Evolutionary conservation across 371 early-diverging fungal genomes (phyloP), one percentile per base, ranked within the genome.

Genomic region (Mortierella sp.): DNA sequence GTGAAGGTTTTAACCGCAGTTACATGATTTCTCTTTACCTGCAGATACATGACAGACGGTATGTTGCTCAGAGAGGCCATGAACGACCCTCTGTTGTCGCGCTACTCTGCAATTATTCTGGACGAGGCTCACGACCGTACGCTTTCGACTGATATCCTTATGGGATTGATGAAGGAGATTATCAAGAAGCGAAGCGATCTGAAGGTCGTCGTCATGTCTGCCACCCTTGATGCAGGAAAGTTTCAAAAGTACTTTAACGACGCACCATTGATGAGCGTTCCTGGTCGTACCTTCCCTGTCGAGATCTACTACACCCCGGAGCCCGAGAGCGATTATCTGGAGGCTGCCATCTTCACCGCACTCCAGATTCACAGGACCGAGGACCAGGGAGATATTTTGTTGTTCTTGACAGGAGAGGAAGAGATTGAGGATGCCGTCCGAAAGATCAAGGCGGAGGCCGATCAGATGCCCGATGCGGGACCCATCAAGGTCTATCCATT

Each of bases 81-180:
- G 94, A 88, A 89, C n/a, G 97, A 98, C 81, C 96, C 95, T 21
- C 61, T 86, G 59, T 78, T 97, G 48, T 78, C 81, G 34, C 82
- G 94, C 26, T 98, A 98, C 79, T 94, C 96, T 24, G 91, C 95
- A 24, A 88, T 99, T 47, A 90, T 97, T 76, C 87, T 99, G 46
- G 99, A 99, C 78, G 99, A 99, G 82, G 99, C 98, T 31, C 99
- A 99, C 89, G 99, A 99, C 86, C 91, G 97, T 75, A 95, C 93
- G 31, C 70, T 94, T n/a, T 86, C 87, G 65, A 98, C 98, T 12
- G 99, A 99, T 83, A 93, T 99, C 67, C 81, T 99, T 51, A 95
- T 99, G 93, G 97, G 97, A 17, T 82, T 97, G 50, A 81, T 97
- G 67, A 96, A 97, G 80, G 90, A 94, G 66, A 85, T 81, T 31